Evolutionary conservation across 129 eudicot genomes (phyloP).

Genomic region (Arctium minus): DNA sequence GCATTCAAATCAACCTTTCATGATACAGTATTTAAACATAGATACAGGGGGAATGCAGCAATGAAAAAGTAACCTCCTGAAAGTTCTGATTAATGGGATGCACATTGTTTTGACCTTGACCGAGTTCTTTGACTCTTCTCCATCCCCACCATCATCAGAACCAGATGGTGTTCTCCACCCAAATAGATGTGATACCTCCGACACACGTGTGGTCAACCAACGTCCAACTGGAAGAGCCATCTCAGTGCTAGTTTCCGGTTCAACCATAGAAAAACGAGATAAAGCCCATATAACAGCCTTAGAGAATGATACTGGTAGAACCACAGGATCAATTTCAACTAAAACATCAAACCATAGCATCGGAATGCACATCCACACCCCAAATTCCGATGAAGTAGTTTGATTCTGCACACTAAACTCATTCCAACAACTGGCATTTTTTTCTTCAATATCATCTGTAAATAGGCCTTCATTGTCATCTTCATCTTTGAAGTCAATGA

Average conservation of each 20-base stretch:
- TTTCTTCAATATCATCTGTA: constrained; percentile 37
- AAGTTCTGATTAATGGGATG: constrained; percentile 62
- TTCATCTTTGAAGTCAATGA: constrained; percentile 36
- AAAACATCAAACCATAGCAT: constrained; percentile 89
- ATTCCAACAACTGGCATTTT: constrained; percentile 73
- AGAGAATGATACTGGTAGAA: constrained; percentile 74
- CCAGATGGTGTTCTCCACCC: constrained; percentile 95
- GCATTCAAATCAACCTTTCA: not conserved
- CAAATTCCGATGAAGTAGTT: constrained; percentile 38
- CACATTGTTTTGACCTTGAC: constrained; percentile 59
- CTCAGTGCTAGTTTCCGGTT: constrained; percentile 54
- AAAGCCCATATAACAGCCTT: constrained; percentile 90
- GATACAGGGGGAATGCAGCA: constrained; percentile 1
- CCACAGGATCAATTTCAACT: constrained; percentile 68
- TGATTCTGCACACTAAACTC: constrained; percentile 58
- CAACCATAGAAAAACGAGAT: constrained; percentile 84
- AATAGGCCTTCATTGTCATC: constrained; percentile 51
- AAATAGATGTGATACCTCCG: constrained; percentile 65
- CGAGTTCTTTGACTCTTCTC: constrained; percentile 66
- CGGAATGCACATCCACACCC: constrained; percentile 88
- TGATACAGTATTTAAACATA: not conserved
- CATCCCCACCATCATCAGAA: constrained; percentile 82
- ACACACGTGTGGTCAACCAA: constrained; percentile 60
- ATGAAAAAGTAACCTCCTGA: constrained; percentile 55
- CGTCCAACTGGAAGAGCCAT: constrained; percentile 62